Base-by-base conservation (phyloP, 1,284 basidiomycete species). In the Phylloporus gajari region DNA sequence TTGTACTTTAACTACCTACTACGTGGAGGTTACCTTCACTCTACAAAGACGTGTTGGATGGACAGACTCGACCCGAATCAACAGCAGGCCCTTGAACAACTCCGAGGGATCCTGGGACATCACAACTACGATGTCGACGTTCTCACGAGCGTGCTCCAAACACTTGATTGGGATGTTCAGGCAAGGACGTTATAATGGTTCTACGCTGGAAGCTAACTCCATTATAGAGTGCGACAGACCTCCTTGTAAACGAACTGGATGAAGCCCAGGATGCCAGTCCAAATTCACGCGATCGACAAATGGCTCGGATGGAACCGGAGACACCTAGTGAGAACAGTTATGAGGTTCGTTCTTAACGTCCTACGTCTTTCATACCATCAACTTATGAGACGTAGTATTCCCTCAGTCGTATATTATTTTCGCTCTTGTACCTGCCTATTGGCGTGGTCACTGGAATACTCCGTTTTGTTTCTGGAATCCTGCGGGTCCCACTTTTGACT, bases 151-250 rank as follows among this genome's bases (percentile, higher is more conserved):
- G 85, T 93, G 3, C 84, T 94, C n/a, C 81, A 86, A 62, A 88
- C 86, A 70, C 89, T 91, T 3, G 87, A 87, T 51, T 94, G 93
- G 92, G 89, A 93, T 82, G 88, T 93, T 27, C 86, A 91, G 85
- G 91, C 90, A 72, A 63, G 13, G 38, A 42, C 70, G 4, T 7
- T 40, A 32, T 59, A 59, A 44, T 67, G 35, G 21, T 23, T 25
- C 38, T n/a, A 35, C 53, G 19, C 27, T 56, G 30, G 32, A 32
- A 74, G 64, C 48, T 58, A 53, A 69, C 59, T 44, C 5, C 13
- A 66, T 25, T 63, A 30, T 71, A 91, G 90, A 85, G 86, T 75
- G 91, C 92, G 30, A 88, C 88, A 30, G 89, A 92, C 75, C 77
- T 91, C 25, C 86, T 93, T 40, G 91, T 92, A 74, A 90, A 88